Evolutionary conservation across 1,284 basidiomycete genomes (phyloP), one percentile per base, ranked within the genome.

Genomic region (Malassezia arunalokei): DNA sequence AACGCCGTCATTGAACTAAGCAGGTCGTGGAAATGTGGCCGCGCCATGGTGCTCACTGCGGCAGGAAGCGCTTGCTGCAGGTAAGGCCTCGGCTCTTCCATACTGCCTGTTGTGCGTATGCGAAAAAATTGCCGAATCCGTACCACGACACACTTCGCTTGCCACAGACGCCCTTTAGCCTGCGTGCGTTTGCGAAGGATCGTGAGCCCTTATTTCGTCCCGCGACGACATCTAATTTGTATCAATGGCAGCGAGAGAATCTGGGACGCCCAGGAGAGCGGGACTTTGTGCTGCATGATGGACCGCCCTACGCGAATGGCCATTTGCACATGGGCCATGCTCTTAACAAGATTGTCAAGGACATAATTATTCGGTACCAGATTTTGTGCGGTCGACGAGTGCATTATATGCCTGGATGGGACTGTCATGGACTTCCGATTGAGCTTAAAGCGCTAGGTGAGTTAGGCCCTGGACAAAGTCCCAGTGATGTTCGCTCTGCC

Each of bases 311-410:
- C 66, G 94, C 94, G 1, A 98, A 98, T 71, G 94, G 94, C 0
- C 80, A 86, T 64, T 76, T 99, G 42, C 94, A 99, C 69, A 90
- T 92, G 78, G 92, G 90, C 89, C 94, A 99, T 73, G 90, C 92
- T 0, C 75, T 98, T 58, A 98, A 98, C 76, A 96, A 96, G 75
- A 87, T 96, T 40, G 73, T 95, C 45, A 99, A 99, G 76, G 94
- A 98, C 72, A 85, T 96, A 60, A 87, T 94, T 57, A 89, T 87
- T 64, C 83, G 92, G 4, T 96, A 83, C 70, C 83, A 91, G 58
- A 78, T 96, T 8, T 80, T 84, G 8, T 77, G 80, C 32, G 90
- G 91, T 3, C 77, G 81, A 57, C 80, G 81, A 57, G 84, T 98
- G 28, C 83, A 91, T 87, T 96, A 90, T 74, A 75, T 86, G 35